These are phyloP conservation scores for Allium fistulosum DNA, from an alignment of 106 monocot species.

Conservation along the genomic window DNA sequence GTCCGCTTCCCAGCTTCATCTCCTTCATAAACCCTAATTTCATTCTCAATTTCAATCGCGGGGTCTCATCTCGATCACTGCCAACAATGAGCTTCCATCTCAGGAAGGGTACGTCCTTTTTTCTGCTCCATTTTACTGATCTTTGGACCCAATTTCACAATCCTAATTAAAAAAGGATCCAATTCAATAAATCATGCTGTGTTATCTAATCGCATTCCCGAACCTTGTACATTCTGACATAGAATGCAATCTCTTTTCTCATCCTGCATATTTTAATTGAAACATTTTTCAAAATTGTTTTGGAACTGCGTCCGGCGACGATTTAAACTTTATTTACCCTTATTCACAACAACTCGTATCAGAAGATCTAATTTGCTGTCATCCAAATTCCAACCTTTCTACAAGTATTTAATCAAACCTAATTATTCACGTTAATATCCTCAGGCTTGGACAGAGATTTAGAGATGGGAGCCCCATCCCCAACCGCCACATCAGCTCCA, in stretches of 20 bases:
- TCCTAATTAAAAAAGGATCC: constrained; percentile 10
- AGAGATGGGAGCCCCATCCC: constrained; percentile 4
- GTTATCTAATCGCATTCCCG: no score
- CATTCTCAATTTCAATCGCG: background rate
- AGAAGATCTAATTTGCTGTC: background rate
- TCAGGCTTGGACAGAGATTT: background rate
- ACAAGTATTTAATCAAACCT: background rate
- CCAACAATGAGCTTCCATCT: background rate
- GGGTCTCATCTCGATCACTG: background rate
- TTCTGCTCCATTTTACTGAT: background rate
- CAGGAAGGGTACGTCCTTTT: background rate
- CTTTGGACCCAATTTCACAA: background rate
- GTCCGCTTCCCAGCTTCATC: background rate
- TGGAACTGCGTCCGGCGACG: no score
- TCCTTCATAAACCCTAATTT: constrained; percentile 9
- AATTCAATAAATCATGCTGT: no score
- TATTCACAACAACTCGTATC: no score
- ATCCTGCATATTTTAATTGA: no score
- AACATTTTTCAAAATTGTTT: no score
- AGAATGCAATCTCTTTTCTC: no score
- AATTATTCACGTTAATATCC: background rate
- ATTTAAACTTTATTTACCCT: no score
- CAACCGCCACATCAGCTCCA: constrained; percentile 8
- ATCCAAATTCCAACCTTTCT: background rate
- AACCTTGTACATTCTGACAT: no score